Conservation (phyloP, 1,284 basidiomycete species). For the Trametes hirsuta region DNA sequence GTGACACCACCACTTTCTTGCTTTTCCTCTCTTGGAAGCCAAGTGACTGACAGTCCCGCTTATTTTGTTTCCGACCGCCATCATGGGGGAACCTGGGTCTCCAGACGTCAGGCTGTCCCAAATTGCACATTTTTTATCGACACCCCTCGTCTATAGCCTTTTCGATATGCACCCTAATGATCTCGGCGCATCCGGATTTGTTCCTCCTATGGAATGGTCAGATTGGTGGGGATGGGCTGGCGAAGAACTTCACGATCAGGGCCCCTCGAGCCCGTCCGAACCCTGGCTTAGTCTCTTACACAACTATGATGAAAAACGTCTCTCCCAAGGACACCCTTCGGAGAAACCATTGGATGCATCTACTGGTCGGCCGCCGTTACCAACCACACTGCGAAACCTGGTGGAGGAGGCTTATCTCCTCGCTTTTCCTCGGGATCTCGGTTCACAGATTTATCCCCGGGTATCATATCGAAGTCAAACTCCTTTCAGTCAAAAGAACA, state of each 20-base stretch:
- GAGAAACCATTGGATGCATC: neutral
- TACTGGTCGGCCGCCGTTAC: constrained; percentile 2
- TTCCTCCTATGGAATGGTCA: constrained; percentile 29
- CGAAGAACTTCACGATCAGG: neutral
- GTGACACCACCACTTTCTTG: neutral
- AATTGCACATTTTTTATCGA: constrained; percentile 26
- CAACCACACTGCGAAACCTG: constrained; percentile 9
- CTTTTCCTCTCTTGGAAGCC: neutral
- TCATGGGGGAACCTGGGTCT: neutral
- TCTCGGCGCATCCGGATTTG: constrained; percentile 23
- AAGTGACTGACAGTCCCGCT: neutral
- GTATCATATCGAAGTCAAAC: neutral
- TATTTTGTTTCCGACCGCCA: neutral
- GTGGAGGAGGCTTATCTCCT: constrained; percentile 21
- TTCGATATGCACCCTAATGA: constrained; percentile 35
- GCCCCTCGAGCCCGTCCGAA: neutral
- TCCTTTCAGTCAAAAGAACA: neutral
- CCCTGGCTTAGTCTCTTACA: constrained; percentile 26
- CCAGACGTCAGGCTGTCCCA: neutral
- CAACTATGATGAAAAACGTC: constrained; percentile 25
- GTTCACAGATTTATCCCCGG: neutral
- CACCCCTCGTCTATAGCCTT: constrained; percentile 24
- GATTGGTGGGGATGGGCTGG: constrained; percentile 38
- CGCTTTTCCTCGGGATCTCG: constrained; percentile 23
- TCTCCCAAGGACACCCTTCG: neutral